These are phyloP conservation scores for Xylaria sp. DNA, from an alignment of 2,329 filamentous ascomycete species.

Conservation along the genomic window DNA sequence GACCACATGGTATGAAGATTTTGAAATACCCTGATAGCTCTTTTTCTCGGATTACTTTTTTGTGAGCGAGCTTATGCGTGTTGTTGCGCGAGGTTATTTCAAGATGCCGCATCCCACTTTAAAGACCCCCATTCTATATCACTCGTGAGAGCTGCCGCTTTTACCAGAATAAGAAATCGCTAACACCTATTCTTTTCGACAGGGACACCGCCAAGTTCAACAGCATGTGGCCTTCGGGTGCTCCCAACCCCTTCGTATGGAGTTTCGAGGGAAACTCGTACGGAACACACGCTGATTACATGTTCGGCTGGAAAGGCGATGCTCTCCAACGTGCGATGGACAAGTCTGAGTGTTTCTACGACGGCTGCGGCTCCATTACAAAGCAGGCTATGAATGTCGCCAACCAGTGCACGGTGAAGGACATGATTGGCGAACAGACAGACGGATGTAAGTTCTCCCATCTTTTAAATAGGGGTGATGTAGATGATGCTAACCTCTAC, in stretches of 20 bases:
- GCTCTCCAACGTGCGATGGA: constrained; percentile 49
- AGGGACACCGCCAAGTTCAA: constrained; percentile 55
- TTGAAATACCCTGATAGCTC: not conserved
- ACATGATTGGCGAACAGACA: constrained; percentile 43
- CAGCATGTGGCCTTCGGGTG: constrained; percentile 50
- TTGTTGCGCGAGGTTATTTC: not conserved
- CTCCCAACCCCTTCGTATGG: constrained; percentile 46
- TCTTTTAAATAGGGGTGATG: not conserved
- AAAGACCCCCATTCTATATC: not conserved
- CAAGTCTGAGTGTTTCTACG: constrained; percentile 54
- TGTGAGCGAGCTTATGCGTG: not conserved
- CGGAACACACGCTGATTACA: constrained; percentile 53
- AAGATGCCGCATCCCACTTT: not conserved
- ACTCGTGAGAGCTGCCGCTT: too few relatives aligned
- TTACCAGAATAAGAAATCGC: not conserved
- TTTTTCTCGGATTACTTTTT: not conserved
- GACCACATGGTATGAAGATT: constrained; percentile 51
- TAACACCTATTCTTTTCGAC: not conserved
- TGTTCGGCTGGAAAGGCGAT: constrained; percentile 51
- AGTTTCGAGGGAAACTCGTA: constrained; percentile 49
- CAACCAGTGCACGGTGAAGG: constrained; percentile 43
- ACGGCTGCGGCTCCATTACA: constrained; percentile 44
- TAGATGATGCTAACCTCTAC: not conserved
- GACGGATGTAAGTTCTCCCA: constrained; percentile 45
- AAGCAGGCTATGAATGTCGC: constrained; percentile 45